Conservation (phyloP, 768 basidiomycete genomes). For the Trametes maxima region DNA sequence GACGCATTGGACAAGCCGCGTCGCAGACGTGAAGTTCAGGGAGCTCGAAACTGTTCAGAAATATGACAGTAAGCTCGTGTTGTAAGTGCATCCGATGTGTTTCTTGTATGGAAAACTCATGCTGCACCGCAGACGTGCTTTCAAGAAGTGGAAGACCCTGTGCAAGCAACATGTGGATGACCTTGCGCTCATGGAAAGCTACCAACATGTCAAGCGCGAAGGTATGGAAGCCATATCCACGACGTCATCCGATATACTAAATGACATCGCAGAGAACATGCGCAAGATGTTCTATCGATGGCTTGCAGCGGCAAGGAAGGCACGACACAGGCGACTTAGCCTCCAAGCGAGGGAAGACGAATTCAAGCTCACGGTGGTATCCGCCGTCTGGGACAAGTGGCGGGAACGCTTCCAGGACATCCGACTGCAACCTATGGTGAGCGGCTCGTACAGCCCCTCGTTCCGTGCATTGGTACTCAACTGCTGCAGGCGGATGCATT, state of each 20-base stretch:
- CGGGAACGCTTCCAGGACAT: conserved; percentile 69
- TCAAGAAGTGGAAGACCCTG: conserved; percentile 68
- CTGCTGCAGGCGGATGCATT: conserved; percentile 58
- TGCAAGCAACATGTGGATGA: conserved; percentile 69
- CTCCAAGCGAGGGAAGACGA: conserved; percentile 66
- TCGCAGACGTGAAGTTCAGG: conserved; percentile 72
- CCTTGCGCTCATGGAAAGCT: conserved; percentile 80
- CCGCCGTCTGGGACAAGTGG: conserved; percentile 79
- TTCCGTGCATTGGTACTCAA: background rate
- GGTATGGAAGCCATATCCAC: conserved; percentile 43
- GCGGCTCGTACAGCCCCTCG: conserved; percentile 22
- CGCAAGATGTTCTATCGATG: conserved; percentile 72
- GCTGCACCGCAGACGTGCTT: conserved; percentile 46
- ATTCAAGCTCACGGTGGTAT: conserved; percentile 52
- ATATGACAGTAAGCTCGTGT: conserved; percentile 39
- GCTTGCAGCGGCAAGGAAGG: conserved; percentile 59
- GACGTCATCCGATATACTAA: background rate
- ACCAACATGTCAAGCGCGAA: conserved; percentile 78
- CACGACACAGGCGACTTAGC: conserved; percentile 60
- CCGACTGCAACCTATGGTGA: conserved; percentile 64
- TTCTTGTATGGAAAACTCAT: background rate
- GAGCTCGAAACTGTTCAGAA: conserved; percentile 66
- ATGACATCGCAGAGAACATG: conserved; percentile 53
- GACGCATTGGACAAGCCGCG: conserved; percentile 67
- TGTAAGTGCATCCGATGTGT: conserved; percentile 33